Evolutionary conservation across 2,329 filamentous ascomycete species (phyloP).

Genomic region (Alternaria sp.): DNA sequence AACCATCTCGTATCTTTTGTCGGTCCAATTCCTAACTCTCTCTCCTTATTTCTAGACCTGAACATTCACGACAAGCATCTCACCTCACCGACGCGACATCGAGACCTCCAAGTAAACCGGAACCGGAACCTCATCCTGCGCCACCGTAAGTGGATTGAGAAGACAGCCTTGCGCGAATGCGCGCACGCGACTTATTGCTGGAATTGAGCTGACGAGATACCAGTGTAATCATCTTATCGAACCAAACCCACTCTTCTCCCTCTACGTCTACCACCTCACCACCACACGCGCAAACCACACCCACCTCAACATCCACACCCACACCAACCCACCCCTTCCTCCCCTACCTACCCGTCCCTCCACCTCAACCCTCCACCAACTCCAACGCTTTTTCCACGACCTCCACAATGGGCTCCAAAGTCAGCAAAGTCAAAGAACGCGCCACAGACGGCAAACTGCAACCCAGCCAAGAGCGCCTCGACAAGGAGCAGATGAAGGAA

Average conservation of each 20-base stretch:
- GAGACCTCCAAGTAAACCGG: constrained; percentile 7
- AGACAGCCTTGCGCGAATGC: not conserved
- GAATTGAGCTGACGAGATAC: not conserved
- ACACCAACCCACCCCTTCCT: not conserved
- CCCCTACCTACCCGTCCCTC: not conserved
- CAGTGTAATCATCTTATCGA: constrained; percentile 28
- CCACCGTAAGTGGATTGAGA: constrained; percentile 17
- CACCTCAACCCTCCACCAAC: not conserved
- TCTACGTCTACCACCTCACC: not conserved
- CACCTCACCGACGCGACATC: not conserved
- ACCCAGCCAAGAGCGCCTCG: constrained; percentile 28
- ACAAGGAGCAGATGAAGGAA: constrained; percentile 46
- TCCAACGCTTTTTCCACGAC: too few relatives aligned
- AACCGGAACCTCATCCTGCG: constrained; percentile 22
- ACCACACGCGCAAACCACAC: not conserved
- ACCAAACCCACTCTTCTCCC: constrained; percentile 1
- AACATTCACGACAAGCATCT: not conserved
- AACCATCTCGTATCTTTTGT: constrained; percentile 4
- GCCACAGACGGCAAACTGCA: constrained; percentile 31
- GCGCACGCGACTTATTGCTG: not conserved
- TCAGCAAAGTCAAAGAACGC: constrained; percentile 26
- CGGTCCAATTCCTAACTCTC: not conserved
- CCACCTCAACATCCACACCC: not conserved
- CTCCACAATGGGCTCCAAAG: constrained; percentile 43
- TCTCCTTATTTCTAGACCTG: constrained; percentile 1